Base-by-base conservation (phyloP, 805 yeast species). In the Pichia manshurica region DNA sequence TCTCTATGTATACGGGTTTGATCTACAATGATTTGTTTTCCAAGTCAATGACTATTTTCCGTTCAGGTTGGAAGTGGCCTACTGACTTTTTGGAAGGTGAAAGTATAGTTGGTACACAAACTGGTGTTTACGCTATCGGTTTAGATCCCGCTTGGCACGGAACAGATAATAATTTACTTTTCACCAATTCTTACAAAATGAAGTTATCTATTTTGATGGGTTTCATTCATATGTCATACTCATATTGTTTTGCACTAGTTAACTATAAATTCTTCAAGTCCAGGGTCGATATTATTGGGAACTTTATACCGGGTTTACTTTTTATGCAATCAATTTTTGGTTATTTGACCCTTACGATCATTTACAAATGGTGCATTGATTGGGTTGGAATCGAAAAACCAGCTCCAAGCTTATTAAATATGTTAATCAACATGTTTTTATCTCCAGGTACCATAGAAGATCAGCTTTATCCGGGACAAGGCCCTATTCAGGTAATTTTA, bases 291-390 rank as follows among this genome's bases (percentile, higher is more conserved):
- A 80, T 93, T 38, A 68, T 85, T 58, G 98, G 98, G 51, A 93
- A 91, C 69, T 93, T 93, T 61, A 74, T 91, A 49, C 99, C 99
- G 1, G 96, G 98, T 34, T 72, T 93, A 48, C 70, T 93, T 42
- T 93, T 93, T 68, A 88, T 93, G 96, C 96, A 89, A 67, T 84
- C 96, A 44, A 91, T 93, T 40, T 93, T 93, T 63, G 99, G 99
- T 34, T 93, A 93, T 65, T 73, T 93, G 51, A 78, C 96, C 0
- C 65, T 90, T 55, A 77, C 88, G 50, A 93, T 93, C 56, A 76
- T 93, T 28, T 91, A 87, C 74, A 93, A 93, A 68, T 93, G 99
- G 99, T 70, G 82, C 20, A 84, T 87, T 42, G 93, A 93, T 72
- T 93, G 99, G 99, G 70, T 79, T 47, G 83, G 77, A 28, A 74